Evolutionary conservation across 139 green algal species (phyloP).

Genomic region (Medakamo hakoo): DNA sequence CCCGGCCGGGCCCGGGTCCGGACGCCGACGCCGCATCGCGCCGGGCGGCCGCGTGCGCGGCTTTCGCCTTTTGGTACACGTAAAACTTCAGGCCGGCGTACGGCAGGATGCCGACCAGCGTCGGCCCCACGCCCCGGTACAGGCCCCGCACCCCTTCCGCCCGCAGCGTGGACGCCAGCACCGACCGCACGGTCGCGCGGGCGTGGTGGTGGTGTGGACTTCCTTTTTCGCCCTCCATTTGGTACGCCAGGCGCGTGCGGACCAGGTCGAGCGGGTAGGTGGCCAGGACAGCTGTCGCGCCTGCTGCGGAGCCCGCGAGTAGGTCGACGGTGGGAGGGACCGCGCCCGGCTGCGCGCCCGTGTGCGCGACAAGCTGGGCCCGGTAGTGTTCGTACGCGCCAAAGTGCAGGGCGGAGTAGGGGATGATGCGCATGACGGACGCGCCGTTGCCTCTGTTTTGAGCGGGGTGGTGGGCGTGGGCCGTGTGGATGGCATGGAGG

Average conservation of each 20-base stretch:
- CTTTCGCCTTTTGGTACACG: slow-evolving; percentile 73
- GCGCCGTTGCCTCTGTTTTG: slow-evolving; percentile 63
- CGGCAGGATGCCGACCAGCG: slow-evolving; percentile 75
- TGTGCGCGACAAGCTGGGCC: slow-evolving; percentile 17
- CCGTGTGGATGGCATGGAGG: neutral
- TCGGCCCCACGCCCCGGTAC: slow-evolving; percentile 65
- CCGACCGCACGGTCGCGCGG: slow-evolving; percentile 20
- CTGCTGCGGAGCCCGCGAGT: slow-evolving; percentile 52
- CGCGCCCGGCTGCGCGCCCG: neutral
- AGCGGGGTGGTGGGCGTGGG: neutral
- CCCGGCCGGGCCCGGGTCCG: slow-evolving; percentile 6
- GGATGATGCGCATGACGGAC: slow-evolving; percentile 70
- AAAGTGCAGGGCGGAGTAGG: slow-evolving; percentile 83
- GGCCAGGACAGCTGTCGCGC: slow-evolving; percentile 64
- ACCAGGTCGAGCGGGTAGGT: slow-evolving; percentile 86
- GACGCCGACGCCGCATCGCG: neutral
- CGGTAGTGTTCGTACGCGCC: slow-evolving; percentile 72
- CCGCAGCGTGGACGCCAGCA: slow-evolving; percentile 27
- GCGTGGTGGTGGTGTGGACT: neutral
- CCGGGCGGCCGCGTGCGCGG: slow-evolving; percentile 8
- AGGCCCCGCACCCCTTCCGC: slow-evolving; percentile 48
- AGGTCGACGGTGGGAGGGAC: slow-evolving; percentile 47
- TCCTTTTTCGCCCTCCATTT: slow-evolving; percentile 8
- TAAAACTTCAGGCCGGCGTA: slow-evolving; percentile 92
- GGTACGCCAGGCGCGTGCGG: slow-evolving; percentile 63